Evolutionary conservation across 768 basidiomycete species (phyloP), one percentile per base, ranked within the genome.

Genomic region (Tricholoma furcatifolium): DNA sequence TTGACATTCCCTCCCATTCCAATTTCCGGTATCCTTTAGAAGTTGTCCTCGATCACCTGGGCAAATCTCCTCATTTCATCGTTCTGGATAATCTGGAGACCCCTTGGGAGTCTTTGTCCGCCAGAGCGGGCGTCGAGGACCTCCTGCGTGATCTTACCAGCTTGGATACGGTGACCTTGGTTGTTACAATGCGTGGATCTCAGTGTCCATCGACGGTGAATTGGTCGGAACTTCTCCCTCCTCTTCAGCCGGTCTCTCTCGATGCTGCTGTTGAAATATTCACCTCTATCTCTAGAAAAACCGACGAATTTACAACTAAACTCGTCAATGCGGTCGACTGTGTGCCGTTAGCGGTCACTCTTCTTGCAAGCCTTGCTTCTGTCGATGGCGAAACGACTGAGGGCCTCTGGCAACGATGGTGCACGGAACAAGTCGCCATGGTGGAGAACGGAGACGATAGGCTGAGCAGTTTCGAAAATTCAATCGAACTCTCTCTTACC

Each of bases 41-140:
- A 8, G 41, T 48, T 10, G 52, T 68, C 20, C 40, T 57, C n/a
- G 45, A 34, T 2, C 53, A 42, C 14, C 57, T 67, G 8, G 44
- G 31, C 14, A 43, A 44, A 40, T 36, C 41, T 12, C 52, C 58
- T 9, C 60, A 46, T 36, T 45, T 71, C 11, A 31, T 72, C 38
- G 59, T 66, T 11, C 50, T 71, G 7, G 70, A 71, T 47, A 71
- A 71, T 45, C 65, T 71, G 8, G 70, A 72, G 53, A 69, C 68
- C 2, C 60, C 64, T 1, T 72, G 68, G 69, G 67, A 69, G 36
- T 51, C 62, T 2, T 52, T 58, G n/a, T 46, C 56, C 6, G 61
- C 56, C 17, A 62, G 64, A 8, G 51, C 62, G 3, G 62, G 59
- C 1, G 53, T 68, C 1, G 70, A 71, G 54, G 27, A 27, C 2